phyloP scores from a whole-genome alignment of 176 grass and related monocot genomes.

The Raddia guianensis region DNA sequence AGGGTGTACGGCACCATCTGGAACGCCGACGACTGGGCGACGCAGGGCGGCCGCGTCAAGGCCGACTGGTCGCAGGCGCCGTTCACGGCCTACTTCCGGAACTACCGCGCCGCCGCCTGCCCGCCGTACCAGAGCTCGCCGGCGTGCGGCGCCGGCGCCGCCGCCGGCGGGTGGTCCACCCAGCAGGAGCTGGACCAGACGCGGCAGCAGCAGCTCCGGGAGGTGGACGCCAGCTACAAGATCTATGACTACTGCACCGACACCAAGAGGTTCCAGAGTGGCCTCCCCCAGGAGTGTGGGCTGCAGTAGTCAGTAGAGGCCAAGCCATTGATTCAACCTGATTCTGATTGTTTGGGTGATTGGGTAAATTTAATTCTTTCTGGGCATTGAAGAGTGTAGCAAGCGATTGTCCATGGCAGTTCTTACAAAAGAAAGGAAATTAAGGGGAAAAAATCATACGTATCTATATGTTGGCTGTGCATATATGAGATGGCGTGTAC shows the following conservation, averaged over 20 bases:
- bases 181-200: slow-evolving; percentile 40
- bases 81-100: slow-evolving; percentile 61
- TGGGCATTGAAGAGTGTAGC: slow-evolving; percentile 23
- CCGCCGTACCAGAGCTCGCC: background rate
- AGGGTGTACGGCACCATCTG: slow-evolving; percentile 62
- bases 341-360: slow-evolving; percentile 12
- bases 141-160: background rate
- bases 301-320: slow-evolving; percentile 17
- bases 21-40: slow-evolving; percentile 72
- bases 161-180: slow-evolving; percentile 37
- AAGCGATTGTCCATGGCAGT: slow-evolving; percentile 17
- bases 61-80: slow-evolving; percentile 66
- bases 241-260: slow-evolving; percentile 76
- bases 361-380: slow-evolving; percentile 47
- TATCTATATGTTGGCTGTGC: background rate
- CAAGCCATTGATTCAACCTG: no score
- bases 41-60: slow-evolving; percentile 60
- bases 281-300: slow-evolving; percentile 39
- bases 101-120: slow-evolving; percentile 56
- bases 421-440: slow-evolving; percentile 5
- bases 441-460: background rate
- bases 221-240: slow-evolving; percentile 45
- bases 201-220: slow-evolving; percentile 41
- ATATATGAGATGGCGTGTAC: background rate
- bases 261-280: slow-evolving; percentile 43